Evolutionary conservation across 805 yeast genomes (phyloP).

Genomic region (Suhomyces pyralidae): DNA sequence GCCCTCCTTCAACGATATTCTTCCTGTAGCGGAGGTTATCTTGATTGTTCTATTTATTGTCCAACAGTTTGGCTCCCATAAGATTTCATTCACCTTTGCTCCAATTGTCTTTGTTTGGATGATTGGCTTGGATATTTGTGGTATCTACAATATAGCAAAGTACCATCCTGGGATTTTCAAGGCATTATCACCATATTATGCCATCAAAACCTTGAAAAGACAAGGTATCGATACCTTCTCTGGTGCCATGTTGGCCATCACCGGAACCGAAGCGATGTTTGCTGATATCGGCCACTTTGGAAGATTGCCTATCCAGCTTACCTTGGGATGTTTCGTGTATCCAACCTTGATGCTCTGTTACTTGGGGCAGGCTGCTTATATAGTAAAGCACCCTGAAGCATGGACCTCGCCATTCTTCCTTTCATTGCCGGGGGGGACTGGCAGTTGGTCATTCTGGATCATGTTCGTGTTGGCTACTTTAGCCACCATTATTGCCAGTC

Average conservation of each 20-base stretch:
- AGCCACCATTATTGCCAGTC: conserved; percentile 58
- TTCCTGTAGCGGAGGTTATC: conserved; percentile 50
- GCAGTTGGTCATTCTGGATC: conserved; percentile 46
- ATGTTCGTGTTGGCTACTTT: conserved; percentile 52
- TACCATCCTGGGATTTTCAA: conserved; percentile 44
- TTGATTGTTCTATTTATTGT: conserved; percentile 43
- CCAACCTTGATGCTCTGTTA: conserved; percentile 52
- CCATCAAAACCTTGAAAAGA: conserved; percentile 40
- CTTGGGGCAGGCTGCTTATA: conserved; percentile 57
- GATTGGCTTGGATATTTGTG: conserved; percentile 41
- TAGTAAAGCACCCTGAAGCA: conserved; percentile 38
- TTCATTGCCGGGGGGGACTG: conserved; percentile 50
- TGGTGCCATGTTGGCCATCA: conserved; percentile 52
- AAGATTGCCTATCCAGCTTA: conserved; percentile 45
- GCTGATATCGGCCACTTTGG: conserved; percentile 62
- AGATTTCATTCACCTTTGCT: conserved; percentile 48
- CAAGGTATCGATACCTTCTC: conserved; percentile 45
- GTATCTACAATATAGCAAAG: conserved; percentile 42
- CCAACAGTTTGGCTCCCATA: conserved; percentile 51
- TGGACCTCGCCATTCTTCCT: conserved; percentile 44
- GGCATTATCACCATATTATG: conserved; percentile 51
- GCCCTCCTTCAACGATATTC: conserved; percentile 42
- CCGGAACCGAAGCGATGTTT: conserved; percentile 65
- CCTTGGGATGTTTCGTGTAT: conserved; percentile 46
- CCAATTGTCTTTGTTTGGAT: conserved; percentile 56